Percentiles rank a stretch among this genome's conserved stretches.
phyloP scores from a whole-genome alignment of 139 green algal genomes.

The Chlorella sp. region DNA sequence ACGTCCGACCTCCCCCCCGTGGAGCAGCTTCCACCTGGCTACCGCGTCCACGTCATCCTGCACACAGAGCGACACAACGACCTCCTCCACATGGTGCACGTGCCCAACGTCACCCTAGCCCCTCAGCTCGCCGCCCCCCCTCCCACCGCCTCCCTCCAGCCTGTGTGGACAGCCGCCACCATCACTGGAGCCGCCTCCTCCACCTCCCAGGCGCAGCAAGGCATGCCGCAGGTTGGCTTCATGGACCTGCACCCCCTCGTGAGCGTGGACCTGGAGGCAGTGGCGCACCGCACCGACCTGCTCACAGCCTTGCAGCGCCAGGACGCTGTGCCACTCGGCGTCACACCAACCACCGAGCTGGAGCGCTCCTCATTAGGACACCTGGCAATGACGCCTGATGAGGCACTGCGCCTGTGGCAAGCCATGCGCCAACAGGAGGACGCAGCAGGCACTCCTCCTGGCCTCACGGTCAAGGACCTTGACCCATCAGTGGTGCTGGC shows the following conservation, averaged over 20 bases:
- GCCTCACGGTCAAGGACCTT: too few relatives aligned
- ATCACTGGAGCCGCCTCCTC: background rate
- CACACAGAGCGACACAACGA: slow-evolving; percentile 41
- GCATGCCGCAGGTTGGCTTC: too few relatives aligned
- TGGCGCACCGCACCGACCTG: background rate
- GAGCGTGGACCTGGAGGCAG: slow-evolving; percentile 5
- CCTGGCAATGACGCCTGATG: slow-evolving; percentile 13
- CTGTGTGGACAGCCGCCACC: background rate
- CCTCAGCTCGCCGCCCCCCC: too few relatives aligned
- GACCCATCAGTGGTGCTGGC: too few relatives aligned
- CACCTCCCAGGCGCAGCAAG: background rate
- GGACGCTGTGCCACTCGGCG: too few relatives aligned
- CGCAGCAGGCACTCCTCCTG: too few relatives aligned
- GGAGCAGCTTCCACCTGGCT: too few relatives aligned
- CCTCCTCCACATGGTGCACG: slow-evolving; percentile 25
- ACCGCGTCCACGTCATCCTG: slow-evolving; percentile 34
- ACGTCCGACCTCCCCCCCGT: too few relatives aligned
- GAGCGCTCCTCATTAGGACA: too few relatives aligned
- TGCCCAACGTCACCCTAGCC: too few relatives aligned
- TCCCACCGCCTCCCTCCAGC: too few relatives aligned
- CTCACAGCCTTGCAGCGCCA: too few relatives aligned
- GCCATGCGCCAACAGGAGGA: slow-evolving; percentile 13
- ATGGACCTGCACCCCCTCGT: background rate
- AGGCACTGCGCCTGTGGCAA: slow-evolving; percentile 29
- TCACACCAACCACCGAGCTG: background rate